Conservation (phyloP, 2,329 filamentous ascomycete genomes). For the Hyphodiscus sp. region DNA sequence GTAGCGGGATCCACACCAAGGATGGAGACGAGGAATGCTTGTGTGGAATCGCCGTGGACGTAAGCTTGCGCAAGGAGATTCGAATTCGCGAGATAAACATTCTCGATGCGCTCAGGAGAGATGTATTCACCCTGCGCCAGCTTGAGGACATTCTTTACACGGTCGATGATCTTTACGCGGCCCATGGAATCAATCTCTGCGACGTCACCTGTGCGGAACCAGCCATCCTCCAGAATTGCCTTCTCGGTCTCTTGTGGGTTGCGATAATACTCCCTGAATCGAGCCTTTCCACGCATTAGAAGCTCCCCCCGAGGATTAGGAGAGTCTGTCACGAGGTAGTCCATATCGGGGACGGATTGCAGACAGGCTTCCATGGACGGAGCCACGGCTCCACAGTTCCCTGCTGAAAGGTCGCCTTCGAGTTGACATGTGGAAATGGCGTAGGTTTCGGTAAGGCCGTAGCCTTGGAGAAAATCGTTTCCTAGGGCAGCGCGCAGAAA, state of each 20-base stretch:
- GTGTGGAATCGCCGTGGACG: constrained; percentile 81
- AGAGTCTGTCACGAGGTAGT: constrained; percentile 82
- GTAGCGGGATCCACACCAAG: constrained; percentile 81
- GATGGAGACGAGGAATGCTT: constrained; percentile 76
- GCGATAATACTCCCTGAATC: constrained; percentile 86
- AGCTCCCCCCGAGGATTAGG: constrained; percentile 88
- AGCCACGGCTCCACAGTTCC: constrained; percentile 73
- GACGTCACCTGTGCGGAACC: constrained; percentile 97
- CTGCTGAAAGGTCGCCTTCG: constrained; percentile 62
- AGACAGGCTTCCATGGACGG: constrained; percentile 69
- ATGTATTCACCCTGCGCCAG: constrained; percentile 97
- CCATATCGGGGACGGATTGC: constrained; percentile 85
- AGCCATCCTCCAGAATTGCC: constrained; percentile 77
- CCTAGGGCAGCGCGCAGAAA: constrained; percentile 82
- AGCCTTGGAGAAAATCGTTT: constrained; percentile 77
- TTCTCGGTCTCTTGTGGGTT: constrained; percentile 83
- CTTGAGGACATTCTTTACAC: constrained; percentile 99
- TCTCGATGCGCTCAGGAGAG: constrained; percentile 94
- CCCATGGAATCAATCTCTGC: constrained; percentile 77
- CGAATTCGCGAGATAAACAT: constrained; percentile 79
- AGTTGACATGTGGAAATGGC: constrained; percentile 68
- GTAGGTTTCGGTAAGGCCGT: constrained; percentile 91
- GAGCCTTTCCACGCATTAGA: constrained; percentile 69
- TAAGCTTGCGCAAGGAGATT: constrained; percentile 74
- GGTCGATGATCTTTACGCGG: constrained; percentile 88